Evolutionary conservation across 805 yeast genomes (phyloP), one percentile per base, ranked within the genome.

Genomic region (Citeromyces matritensis): DNA sequence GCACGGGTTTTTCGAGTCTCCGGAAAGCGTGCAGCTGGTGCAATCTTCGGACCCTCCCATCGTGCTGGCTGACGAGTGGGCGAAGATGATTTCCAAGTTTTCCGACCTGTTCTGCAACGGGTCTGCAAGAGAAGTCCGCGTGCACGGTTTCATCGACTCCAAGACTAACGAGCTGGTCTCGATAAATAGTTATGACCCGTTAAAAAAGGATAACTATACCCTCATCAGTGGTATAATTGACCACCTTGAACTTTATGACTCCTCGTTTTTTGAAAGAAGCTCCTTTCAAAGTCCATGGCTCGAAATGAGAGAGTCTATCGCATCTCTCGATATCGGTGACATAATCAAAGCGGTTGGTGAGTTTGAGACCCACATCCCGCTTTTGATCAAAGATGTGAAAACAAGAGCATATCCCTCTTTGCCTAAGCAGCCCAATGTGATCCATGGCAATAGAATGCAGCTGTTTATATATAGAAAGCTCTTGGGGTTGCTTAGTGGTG

Each of bases 221-320:
- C 46, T 74, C 14, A 58, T 76, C 5, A 73, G 81, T 43, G 91
- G 86, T 2, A 55, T 78, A 1, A 63, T 76, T 15, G 86, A 77
- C 47, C 64, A 63, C 36, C 36, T 74, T 11, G 38, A 38, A 11
- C 24, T 29, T 2, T 33, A 34, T 10, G 40, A 35, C 2, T 43
- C 42, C 4, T 32, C 45, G 28, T 33, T 37, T 32, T 30, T 37
- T 36, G 35, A 48, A 32, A 32, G 4, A 55, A 50, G 15, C 26
- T 34, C 10, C n/a, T n/a, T n/a, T n/a, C n/a, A n/a, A n/a, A n/a
- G n/a, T 19, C 15, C 13, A 15, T 12, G 11, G 31, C 31, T 11
- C 31, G 44, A 6, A 29, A 32, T 14, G 6, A 30, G 1, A 17
- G 33, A 2, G 23, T 43, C 17, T 13, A 9, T 9, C 2, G 15